Evolutionary conservation across 106 monocot genomes (phyloP), one percentile per base, ranked within the genome.

Genomic region (Cymbidium sinense): DNA sequence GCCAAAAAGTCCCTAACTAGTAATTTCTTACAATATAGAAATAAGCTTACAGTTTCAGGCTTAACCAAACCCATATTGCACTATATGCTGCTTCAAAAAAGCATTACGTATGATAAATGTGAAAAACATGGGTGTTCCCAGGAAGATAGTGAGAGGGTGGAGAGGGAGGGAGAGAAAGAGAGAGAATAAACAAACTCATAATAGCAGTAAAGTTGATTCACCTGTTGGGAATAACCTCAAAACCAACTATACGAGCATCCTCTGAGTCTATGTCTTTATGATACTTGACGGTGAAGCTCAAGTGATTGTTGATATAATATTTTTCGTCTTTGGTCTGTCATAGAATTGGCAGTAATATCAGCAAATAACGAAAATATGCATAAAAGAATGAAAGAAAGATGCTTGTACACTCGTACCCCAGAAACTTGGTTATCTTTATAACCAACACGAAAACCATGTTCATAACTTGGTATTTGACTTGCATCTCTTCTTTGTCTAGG

Each of bases 171-270:
- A n/a, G n/a, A n/a, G n/a, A n/a, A n/a, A n/a, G 37, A 39, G 37
- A 39, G 7, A 3, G 7, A 39, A 39, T 39, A 39, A 39, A 39
- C 37, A 39, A 39, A 47, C 47, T 47, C 47, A 13, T 47, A 47
- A 47, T 47, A 47, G 47, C 13, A 47, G 47, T 47, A 47, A 11
- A 47, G 47, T 2, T 47, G 27, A 71, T 13, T 34, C 18, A 86
- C 82, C 82, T 82, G 86, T 76, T 79, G 71, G 86, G 86, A 15
- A 36, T 82, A 75, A 86, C 79, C 79, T 86, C 82, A 82, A 86
- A 86, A 50, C 86, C 86, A 47, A 86, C 86, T 28, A 86, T 86
- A 21, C 86, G 79, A 47, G 86, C 41, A 72, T 82, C 79, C 4
- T 86, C 86, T 27, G 70, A 62, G 34, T 82, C 82, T 23, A 33